A percentile compares a stretch with the other conserved stretches of the same genome.
These are phyloP conservation scores for Bremia lactucae DNA, from an alignment of 352 stramenopile species.

Conservation along the genomic window DNA sequence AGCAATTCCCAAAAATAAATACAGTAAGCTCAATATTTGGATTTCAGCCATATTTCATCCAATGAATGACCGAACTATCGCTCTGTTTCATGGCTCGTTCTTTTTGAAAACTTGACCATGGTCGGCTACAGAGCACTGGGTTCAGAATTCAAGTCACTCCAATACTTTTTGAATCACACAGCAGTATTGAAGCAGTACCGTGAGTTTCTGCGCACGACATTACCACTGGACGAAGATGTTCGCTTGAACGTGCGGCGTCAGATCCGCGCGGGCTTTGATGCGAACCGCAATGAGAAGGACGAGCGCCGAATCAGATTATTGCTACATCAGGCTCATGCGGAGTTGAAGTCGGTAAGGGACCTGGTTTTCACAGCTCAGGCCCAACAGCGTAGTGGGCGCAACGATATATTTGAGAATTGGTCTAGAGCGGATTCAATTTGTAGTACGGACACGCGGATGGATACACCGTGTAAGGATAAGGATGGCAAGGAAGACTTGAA, in stretches of 20 bases:
- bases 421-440: neutral
- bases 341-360: constrained; percentile 61
- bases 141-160: constrained; percentile 48
- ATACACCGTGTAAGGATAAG: constrained; percentile 5
- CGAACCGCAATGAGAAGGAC: constrained; percentile 37
- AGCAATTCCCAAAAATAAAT: too few relatives aligned
- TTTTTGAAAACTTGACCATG: too few relatives aligned
- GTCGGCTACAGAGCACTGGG: too few relatives aligned
- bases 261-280: constrained; percentile 49
- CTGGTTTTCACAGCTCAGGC: constrained; percentile 54
- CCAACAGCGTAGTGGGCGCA: constrained; percentile 22
- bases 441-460: constrained; percentile 28
- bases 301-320: constrained; percentile 36
- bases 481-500: constrained; percentile 44
- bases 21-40: too few relatives aligned
- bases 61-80: too few relatives aligned
- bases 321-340: constrained; percentile 41
- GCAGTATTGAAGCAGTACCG: constrained; percentile 51
- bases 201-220: constrained; percentile 49
- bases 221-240: constrained; percentile 31
- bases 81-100: too few relatives aligned
- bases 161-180: constrained; percentile 66
- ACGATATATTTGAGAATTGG: constrained; percentile 22
- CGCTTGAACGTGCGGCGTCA: constrained; percentile 46
- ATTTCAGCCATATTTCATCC: too few relatives aligned